Percentiles rank a stretch among this genome's conserved stretches.
These are phyloP conservation scores for Pythium plurisporium DNA, from an alignment of 352 stramenopile species.

Conservation along the genomic window DNA sequence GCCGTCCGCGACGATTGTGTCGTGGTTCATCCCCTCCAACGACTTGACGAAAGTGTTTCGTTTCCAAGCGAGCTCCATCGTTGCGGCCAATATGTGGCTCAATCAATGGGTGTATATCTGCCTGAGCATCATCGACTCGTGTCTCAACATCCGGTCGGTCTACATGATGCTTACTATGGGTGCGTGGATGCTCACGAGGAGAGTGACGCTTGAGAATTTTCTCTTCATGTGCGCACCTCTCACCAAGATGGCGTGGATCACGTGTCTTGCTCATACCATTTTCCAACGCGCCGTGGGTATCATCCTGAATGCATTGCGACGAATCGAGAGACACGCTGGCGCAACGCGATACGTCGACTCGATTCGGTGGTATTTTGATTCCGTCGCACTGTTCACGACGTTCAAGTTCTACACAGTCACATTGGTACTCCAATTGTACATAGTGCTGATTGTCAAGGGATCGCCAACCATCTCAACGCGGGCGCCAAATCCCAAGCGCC, in stretches of 20 bases:
- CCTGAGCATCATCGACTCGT: slow-evolving; percentile 46
- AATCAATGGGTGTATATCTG: slow-evolving; percentile 70
- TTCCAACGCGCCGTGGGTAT: slow-evolving; percentile 31
- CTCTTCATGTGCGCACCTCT: slow-evolving; percentile 48
- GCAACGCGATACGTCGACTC: slow-evolving; percentile 25
- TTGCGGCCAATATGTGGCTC: slow-evolving; percentile 61
- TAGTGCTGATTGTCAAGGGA: slow-evolving; percentile 32
- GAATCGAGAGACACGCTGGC: slow-evolving; percentile 29
- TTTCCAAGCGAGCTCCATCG: slow-evolving; percentile 47
- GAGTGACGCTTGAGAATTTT: slow-evolving; percentile 46
- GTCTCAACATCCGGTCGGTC: slow-evolving; percentile 38
- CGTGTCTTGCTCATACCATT: slow-evolving; percentile 43
- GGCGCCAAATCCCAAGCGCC: slow-evolving; percentile 20
- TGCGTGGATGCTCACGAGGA: slow-evolving; percentile 52
- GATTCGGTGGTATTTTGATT: slow-evolving; percentile 52
- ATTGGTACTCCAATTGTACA: slow-evolving; percentile 37
- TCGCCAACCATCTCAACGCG: slow-evolving; percentile 44
- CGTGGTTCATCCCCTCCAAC: neutral
- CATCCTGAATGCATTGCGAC: slow-evolving; percentile 23
- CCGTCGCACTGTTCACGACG: slow-evolving; percentile 38
- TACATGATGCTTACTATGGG: slow-evolving; percentile 46
- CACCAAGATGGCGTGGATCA: slow-evolving; percentile 54
- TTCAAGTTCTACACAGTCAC: slow-evolving; percentile 63
- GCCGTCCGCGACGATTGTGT: slow-evolving; percentile 21
- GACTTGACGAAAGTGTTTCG: slow-evolving; percentile 29